phyloP scores from a whole-genome alignment of 1,284 basidiomycete species.

The Ustilago tritici region DNA sequence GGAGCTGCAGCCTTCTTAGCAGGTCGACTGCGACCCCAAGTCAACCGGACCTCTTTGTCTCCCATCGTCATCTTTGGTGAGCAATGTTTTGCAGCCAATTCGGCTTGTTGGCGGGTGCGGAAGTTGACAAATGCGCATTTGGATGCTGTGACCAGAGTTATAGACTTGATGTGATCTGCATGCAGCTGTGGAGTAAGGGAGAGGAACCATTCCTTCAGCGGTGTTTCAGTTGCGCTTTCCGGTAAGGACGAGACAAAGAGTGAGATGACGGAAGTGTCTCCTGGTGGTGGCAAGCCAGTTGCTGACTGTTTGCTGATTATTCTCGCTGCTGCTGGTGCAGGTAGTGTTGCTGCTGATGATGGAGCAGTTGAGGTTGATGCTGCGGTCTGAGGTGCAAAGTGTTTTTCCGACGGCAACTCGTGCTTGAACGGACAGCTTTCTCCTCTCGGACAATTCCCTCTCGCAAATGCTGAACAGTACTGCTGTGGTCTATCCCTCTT shows the following conservation, averaged over 20 bases:
- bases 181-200: constrained; percentile 67
- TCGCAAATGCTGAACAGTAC: constrained; percentile 93
- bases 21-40: constrained; percentile 77
- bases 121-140: constrained; percentile 97
- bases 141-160: constrained; percentile 44
- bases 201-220: constrained; percentile 81
- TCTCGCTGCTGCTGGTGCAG: constrained; percentile 75
- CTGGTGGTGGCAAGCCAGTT: constrained; percentile 87
- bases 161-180: constrained; percentile 75
- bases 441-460: constrained; percentile 93
- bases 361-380: constrained; percentile 74
- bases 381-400: constrained; percentile 37
- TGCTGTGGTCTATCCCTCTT: constrained; percentile 90
- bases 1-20: constrained; percentile 14
- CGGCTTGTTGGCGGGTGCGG: constrained; percentile 81
- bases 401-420: constrained; percentile 76
- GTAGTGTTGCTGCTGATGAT: constrained; percentile 75
- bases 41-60: constrained; percentile 80
- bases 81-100: constrained; percentile 86
- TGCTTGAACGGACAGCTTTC: constrained; percentile 94
- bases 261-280: constrained; percentile 86
- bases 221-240: constrained; percentile 78
- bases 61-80: constrained; percentile 87
- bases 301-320: constrained; percentile 84
- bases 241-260: constrained; percentile 90